These are phyloP conservation scores for Syncephalastrum monosporum DNA, from an alignment of 371 early-diverging fungal genomes.

Conservation along the genomic window DNA sequence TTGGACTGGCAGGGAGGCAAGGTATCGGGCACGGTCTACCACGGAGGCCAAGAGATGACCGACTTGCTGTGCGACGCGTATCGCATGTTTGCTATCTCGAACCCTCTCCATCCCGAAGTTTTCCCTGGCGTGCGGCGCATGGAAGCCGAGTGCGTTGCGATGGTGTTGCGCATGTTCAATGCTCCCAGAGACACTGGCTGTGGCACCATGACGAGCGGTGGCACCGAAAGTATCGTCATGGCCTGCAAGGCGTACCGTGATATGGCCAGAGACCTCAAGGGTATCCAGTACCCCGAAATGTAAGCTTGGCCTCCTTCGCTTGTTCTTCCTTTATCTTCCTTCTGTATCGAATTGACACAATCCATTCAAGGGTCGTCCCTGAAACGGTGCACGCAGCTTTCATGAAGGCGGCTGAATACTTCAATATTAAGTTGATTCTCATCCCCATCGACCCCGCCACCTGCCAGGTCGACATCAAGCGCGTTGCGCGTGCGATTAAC, in stretches of 20 bases:
- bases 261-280: conserved; percentile 66
- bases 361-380: conserved; percentile 71
- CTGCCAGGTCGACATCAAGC: conserved; percentile 72
- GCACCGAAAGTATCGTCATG: conserved; percentile 94
- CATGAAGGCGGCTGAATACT: conserved; percentile 92
- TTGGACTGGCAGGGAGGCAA: conserved; percentile 86
- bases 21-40: conserved; percentile 91
- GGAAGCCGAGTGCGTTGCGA: conserved; percentile 93
- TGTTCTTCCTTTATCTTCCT: background rate
- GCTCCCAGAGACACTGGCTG: conserved; percentile 66
- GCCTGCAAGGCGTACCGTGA: conserved; percentile 89
- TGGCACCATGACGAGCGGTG: conserved; percentile 92
- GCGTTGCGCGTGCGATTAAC: conserved; percentile 79
- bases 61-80: conserved; percentile 80
- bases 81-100: conserved; percentile 79
- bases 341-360: background rate
- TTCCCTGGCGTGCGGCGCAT: conserved; percentile 95
- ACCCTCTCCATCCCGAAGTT: conserved; percentile 94
- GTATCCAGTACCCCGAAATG: conserved; percentile 90
- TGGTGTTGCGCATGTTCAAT: conserved; percentile 87
- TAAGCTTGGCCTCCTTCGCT: conserved; percentile 27
- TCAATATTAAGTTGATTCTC: conserved; percentile 82
- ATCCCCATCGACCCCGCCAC: conserved; percentile 84
- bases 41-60: conserved; percentile 81
- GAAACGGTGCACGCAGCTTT: conserved; percentile 94